These are phyloP conservation scores for Boletus rubropictus DNA, from an alignment of 768 basidiomycete genomes.

Conservation along the genomic window DNA sequence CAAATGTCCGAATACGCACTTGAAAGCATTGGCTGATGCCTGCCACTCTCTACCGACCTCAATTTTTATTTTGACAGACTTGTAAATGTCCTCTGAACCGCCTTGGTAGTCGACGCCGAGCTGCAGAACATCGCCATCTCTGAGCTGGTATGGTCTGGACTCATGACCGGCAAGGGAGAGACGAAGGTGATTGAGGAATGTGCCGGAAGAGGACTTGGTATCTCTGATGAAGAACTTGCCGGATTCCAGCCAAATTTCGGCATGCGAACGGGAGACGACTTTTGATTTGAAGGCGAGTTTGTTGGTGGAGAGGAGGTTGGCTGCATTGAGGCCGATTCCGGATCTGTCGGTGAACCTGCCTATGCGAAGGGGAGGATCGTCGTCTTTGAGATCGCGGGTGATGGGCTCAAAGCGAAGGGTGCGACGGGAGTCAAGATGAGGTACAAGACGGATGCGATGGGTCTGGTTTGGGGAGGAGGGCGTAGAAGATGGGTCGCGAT, in stretches of 20 bases:
- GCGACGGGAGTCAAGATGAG: conserved; percentile 86
- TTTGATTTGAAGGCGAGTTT: conserved; percentile 95
- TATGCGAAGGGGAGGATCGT: conserved; percentile 71
- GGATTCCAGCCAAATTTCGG: conserved; percentile 82
- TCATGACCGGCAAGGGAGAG: conserved; percentile 82
- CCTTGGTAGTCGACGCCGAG: conserved; percentile 98
- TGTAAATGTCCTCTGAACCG: conserved; percentile 93
- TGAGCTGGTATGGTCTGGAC: conserved; percentile 68
- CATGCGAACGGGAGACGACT: conserved; percentile 90
- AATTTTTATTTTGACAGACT: conserved; percentile 92
- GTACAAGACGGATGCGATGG: conserved; percentile 89
- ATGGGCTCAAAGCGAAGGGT: conserved; percentile 92
- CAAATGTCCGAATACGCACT: conserved; percentile 30
- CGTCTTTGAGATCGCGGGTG: conserved; percentile 71
- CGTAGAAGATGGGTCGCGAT: conserved; percentile 16
- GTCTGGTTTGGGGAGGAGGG: conserved; percentile 24
- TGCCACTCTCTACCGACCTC: conserved; percentile 94
- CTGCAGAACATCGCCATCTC: conserved; percentile 92
- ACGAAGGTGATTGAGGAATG: conserved; percentile 91
- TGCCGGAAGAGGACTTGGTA: conserved; percentile 85
- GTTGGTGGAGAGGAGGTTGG: conserved; percentile 64
- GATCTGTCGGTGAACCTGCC: conserved; percentile 92
- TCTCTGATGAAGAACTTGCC: conserved; percentile 83
- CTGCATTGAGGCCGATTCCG: conserved; percentile 57
- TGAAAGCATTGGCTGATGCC: conserved; percentile 84